Percentiles rank a stretch among this genome's conserved stretches.
Evolutionary conservation across 371 early-diverging fungal genomes (phyloP).

Genomic region (Batrachochytrium dendrobatidis): DNA sequence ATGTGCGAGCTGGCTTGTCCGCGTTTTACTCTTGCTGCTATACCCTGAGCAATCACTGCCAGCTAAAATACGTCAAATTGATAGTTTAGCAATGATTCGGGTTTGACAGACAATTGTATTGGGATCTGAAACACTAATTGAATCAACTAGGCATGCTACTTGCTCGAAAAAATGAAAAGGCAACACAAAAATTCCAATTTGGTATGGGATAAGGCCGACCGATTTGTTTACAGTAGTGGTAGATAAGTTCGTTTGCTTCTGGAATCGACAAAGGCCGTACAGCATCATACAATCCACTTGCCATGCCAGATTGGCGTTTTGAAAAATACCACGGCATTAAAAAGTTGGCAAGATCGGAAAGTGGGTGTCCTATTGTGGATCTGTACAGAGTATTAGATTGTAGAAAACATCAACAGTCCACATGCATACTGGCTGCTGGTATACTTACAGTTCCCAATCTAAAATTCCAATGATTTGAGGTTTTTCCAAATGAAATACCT

Average conservation of each 20-base stretch:
- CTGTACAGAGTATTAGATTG: slow-evolving; percentile 1
- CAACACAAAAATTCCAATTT: slow-evolving; percentile 52
- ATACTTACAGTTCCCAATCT: slow-evolving; percentile 78
- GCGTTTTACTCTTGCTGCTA: slow-evolving; percentile 77
- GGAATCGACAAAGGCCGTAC: slow-evolving; percentile 50
- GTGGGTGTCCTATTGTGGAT: slow-evolving; percentile 89
- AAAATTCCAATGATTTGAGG: slow-evolving; percentile 80
- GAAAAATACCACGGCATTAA: slow-evolving; percentile 63
- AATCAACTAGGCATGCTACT: slow-evolving; percentile 5
- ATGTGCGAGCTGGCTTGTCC: slow-evolving; percentile 78
- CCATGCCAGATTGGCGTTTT: not conserved
- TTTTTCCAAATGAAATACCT: slow-evolving; percentile 72
- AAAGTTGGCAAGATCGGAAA: slow-evolving; percentile 82
- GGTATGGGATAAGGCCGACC: slow-evolving; percentile 59
- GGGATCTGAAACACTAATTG: slow-evolving; percentile 1
- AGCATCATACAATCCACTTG: slow-evolving; percentile 14
- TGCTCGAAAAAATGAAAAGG: slow-evolving; percentile 61
- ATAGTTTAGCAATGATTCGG: not conserved
- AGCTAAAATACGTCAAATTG: slow-evolving; percentile 31
- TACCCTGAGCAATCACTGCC: slow-evolving; percentile 76
- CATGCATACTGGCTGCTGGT: no score
- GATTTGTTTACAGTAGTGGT: slow-evolving; percentile 52
- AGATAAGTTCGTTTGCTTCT: slow-evolving; percentile 51
- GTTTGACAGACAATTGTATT: slow-evolving; percentile 3
- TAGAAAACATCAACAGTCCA: no score